Base-by-base conservation (phyloP, 805 yeast genomes). In the Starmerella floris region DNA sequence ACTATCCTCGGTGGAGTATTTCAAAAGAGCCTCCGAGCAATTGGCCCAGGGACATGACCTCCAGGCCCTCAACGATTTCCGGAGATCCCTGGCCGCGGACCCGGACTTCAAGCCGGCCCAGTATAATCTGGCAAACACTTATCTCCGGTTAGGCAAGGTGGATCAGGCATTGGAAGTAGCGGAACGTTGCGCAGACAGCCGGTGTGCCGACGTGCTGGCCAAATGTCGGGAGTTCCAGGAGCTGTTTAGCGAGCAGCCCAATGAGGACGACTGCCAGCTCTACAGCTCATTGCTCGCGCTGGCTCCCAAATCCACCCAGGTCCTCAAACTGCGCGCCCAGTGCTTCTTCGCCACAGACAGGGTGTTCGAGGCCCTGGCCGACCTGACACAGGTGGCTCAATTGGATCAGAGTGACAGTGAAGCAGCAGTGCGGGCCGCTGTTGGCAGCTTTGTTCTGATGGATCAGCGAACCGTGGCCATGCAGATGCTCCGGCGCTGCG, bases 401-500 rank as follows among this genome's bases (percentile, higher is more conserved):
- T 44, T 51, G 23, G 56, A 58, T 27, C 48, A 53, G 15, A 48
- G 51, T 19, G 54, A 56, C 34, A 55, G 51, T 30, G 56, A 43
- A 15, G 40, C 53, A 2, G 51, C 59, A 27, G 62, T 66, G 15
- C 43, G 49, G 34, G 57, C 74, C 19, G 71, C 71, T 43, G 49
- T 50, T 5, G 55, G 52, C 17, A 60, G 72, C 39, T 76, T 68
- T 51, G 70, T 76, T 5, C 65, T 75, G 31, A 39, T 51, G 32
- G 41, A 66, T 30, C 73, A 74, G 32, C 73, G 69, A 45, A 72
- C 72, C 15, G 66, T 67, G 22, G 70, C 80, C 0, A 61, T 72
- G 52, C 66, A 60, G 45, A 65, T 68, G 31, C 65, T 78, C 22
- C 72, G 78, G 51, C 76, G 72, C 49, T 85, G 96, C 57, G 63